Evolutionary conservation across 176 grass and related monocot species (phyloP).

Genomic region (Oryza brachyantha): DNA sequence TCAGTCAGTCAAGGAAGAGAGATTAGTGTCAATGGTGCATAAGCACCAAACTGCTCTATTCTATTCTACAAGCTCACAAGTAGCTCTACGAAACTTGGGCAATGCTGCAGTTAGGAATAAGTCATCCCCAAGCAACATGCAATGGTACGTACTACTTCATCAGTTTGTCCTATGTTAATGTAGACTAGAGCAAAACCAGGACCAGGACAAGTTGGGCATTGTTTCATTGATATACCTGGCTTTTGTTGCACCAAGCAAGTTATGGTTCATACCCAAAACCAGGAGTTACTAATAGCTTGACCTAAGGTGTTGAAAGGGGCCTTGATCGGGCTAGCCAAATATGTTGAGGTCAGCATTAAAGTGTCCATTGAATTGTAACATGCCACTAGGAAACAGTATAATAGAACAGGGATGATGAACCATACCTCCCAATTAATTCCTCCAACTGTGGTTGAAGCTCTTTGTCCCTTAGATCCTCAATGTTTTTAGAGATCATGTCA

Average conservation of each 20-base stretch:
- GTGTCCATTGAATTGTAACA: neutral
- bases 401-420: conserved; percentile 22
- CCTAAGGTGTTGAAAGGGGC: neutral
- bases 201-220: neutral
- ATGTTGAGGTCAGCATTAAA: neutral
- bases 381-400: neutral
- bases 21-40: too few species aligned
- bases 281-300: neutral
- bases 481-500: conserved; percentile 84
- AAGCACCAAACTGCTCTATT: neutral
- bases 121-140: neutral
- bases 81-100: neutral
- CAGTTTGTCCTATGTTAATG: neutral
- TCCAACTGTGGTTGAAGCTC: conserved; percentile 98
- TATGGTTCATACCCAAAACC: neutral
- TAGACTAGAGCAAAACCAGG: neutral
- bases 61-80: neutral
- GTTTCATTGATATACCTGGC: neutral
- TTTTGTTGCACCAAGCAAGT: neutral
- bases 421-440: conserved; percentile 96
- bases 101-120: conserved; percentile 4
- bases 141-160: neutral
- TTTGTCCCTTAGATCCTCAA: conserved; percentile 96
- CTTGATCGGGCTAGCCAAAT: neutral
- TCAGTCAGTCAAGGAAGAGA: too few species aligned